Base-by-base conservation (phyloP, 352 stramenopile genomes). In the Aphanomyces stellatus region DNA sequence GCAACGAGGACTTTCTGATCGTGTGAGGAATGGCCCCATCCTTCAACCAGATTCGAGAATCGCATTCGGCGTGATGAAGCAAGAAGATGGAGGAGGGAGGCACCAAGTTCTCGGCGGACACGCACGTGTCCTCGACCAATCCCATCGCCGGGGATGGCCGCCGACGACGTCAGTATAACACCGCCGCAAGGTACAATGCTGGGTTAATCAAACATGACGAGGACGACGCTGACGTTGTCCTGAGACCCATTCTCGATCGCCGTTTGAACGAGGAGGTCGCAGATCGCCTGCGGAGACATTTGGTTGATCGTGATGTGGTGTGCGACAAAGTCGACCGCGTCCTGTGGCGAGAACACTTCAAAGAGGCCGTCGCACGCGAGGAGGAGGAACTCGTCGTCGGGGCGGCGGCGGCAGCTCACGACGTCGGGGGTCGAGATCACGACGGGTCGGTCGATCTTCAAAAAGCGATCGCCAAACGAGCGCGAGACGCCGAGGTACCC, bases 391-490 rank as follows among this genome's bases (percentile, higher is more conserved):
- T 93, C 83, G 63, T 93, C 85, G 17, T 87, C 72, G 8, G 70
- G 63, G 4, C 72, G 72, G 22, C 90, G 75, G 22, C 76, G 63
- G 43, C 85, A 76, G 28, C 49, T 57, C 4, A 87, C 73, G 15
- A 95, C 51, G 30, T 95, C 84, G 4, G 86, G 86, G 11, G 73
- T 82, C 17, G 82, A 81, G 30, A 80, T 83, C 28, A 94, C 86
- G 87, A 93, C 61, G 82, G 81, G 43, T 80, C 86, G n/a, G 82
- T 94, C 73, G 1, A 91, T 67, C 77, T 95, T 95, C 62, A 95
- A 90, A 53, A 91, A 82, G 56, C 85, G 89, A 73, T 95, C 86
- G 17, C 87, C 87, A 70, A 95, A 95, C 0, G 87, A 83, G 15
- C 87, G 72, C 5, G 87, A 93, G 15, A 95, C 87, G 4, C 80